Evolutionary conservation across 192 early-diverging fungal genomes (phyloP).

Genomic region (Coemansia reversa): DNA sequence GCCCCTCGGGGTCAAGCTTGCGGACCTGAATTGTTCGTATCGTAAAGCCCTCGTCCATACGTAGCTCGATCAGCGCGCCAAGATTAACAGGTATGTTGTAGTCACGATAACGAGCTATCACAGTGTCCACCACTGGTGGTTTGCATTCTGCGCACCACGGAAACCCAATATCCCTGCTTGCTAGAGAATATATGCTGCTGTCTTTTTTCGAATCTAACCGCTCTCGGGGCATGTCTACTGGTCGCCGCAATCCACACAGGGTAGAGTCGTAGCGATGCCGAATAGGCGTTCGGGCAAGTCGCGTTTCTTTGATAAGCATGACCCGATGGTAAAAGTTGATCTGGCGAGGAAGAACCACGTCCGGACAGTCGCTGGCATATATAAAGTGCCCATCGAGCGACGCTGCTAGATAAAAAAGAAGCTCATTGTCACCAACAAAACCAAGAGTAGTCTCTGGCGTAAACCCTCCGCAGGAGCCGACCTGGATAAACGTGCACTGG

Average conservation of each 20-base stretch:
- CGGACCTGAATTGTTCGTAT: conserved; percentile 58
- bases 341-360: conserved; percentile 27
- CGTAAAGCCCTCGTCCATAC: conserved; percentile 71
- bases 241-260: conserved; percentile 36
- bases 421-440: conserved; percentile 74
- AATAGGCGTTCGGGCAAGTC: conserved; percentile 34
- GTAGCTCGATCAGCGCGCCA: conserved; percentile 60
- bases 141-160: conserved; percentile 67
- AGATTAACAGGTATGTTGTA: conserved; percentile 64
- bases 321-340: conserved; percentile 52
- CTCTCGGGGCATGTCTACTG: conserved; percentile 56
- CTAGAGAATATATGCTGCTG: conserved; percentile 14
- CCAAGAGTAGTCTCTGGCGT: conserved; percentile 73
- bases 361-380: conserved; percentile 66
- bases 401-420: conserved; percentile 65
- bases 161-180: conserved; percentile 53
- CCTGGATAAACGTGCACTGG: conserved; percentile 67
- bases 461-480: conserved; percentile 65
- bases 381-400: conserved; percentile 69
- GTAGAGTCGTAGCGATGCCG: conserved; percentile 38
- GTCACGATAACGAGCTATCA: conserved; percentile 61
- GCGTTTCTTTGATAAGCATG: conserved; percentile 52
- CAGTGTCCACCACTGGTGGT: conserved; percentile 63
- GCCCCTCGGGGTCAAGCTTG: conserved; percentile 41
- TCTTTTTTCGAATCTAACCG: conserved; percentile 31